phyloP scores from a whole-genome alignment of 1,284 basidiomycete species.

The Ceratobasidium sp. region DNA sequence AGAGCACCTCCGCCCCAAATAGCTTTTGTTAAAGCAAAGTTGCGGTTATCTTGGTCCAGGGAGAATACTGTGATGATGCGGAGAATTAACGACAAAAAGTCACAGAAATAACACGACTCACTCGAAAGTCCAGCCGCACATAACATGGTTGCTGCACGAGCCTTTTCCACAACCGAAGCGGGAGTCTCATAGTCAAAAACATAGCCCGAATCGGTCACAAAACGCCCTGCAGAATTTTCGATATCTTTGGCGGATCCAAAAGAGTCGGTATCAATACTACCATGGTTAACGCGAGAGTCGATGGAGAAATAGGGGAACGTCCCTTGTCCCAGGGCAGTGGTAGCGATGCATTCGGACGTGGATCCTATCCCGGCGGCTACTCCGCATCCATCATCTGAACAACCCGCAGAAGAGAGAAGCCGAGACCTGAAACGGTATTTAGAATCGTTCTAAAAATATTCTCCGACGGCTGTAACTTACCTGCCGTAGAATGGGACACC shows the following conservation, averaged over 20 bases:
- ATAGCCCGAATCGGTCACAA: slow-evolving; percentile 30
- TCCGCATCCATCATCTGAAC: slow-evolving; percentile 30
- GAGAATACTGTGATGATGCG: slow-evolving; percentile 13
- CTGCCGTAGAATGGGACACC: slow-evolving; percentile 45
- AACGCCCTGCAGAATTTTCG: slow-evolving; percentile 11
- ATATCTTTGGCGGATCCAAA: not conserved
- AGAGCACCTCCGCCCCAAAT: slow-evolving; percentile 39
- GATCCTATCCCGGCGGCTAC: slow-evolving; percentile 20
- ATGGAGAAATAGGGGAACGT: slow-evolving; percentile 44
- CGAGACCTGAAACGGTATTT: slow-evolving; percentile 12
- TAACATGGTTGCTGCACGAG: slow-evolving; percentile 34
- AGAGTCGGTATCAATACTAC: not conserved
- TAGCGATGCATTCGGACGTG: slow-evolving; percentile 36
- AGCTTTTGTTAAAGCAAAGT: slow-evolving; percentile 32
- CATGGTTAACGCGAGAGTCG: not conserved
- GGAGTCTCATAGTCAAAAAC: slow-evolving; percentile 41
- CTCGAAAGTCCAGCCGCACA: slow-evolving; percentile 26
- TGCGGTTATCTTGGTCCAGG: slow-evolving; percentile 39
- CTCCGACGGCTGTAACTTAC: not conserved
- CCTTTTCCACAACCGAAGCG: slow-evolving; percentile 31
- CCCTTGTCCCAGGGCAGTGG: slow-evolving; percentile 25
- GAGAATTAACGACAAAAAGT: not conserved
- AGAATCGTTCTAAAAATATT: not conserved
- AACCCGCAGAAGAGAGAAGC: not conserved
- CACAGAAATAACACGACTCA: not conserved